Percentiles rank a stretch among this genome's conserved stretches.
phyloP scores from a whole-genome alignment of 805 yeast species.

The Starmerella apis region DNA sequence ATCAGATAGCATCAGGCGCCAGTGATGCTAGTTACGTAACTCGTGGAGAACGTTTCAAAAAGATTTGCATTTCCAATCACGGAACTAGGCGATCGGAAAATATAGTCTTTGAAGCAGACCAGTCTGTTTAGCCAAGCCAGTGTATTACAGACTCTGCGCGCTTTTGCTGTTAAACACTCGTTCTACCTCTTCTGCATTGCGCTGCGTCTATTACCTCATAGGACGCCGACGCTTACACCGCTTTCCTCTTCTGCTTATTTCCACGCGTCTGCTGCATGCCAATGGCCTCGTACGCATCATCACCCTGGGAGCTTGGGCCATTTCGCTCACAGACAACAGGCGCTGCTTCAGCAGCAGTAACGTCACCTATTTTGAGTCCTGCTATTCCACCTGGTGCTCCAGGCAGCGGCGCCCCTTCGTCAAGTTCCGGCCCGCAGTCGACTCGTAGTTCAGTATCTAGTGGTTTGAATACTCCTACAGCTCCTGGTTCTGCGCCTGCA shows the following conservation, averaged over 20 bases:
- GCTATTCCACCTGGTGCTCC: not conserved
- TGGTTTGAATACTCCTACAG: not conserved
- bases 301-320: slow-evolving; percentile 7
- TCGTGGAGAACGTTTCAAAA: slow-evolving; percentile 3
- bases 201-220: not conserved
- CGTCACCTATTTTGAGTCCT: not conserved
- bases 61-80: slow-evolving; percentile 6
- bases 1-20: slow-evolving; percentile 4
- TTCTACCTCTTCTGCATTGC: not conserved
- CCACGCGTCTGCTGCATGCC: slow-evolving; percentile 7
- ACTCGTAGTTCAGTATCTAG: not conserved
- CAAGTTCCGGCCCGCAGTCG: not conserved
- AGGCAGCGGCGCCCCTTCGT: not conserved
- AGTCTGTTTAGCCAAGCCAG: not conserved
- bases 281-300: slow-evolving; percentile 7
- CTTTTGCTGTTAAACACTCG: not conserved
- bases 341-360: slow-evolving; percentile 1
- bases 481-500: not conserved
- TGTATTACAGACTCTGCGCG: not conserved
- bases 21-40: slow-evolving; percentile 2
- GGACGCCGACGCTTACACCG: not conserved
- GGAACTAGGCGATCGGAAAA: not conserved
- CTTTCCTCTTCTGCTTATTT: not conserved
- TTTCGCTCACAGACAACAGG: slow-evolving; percentile 4
- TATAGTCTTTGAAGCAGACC: not conserved